phyloP scores from a whole-genome alignment of 768 basidiomycete species.

The Russula dissimulans region DNA sequence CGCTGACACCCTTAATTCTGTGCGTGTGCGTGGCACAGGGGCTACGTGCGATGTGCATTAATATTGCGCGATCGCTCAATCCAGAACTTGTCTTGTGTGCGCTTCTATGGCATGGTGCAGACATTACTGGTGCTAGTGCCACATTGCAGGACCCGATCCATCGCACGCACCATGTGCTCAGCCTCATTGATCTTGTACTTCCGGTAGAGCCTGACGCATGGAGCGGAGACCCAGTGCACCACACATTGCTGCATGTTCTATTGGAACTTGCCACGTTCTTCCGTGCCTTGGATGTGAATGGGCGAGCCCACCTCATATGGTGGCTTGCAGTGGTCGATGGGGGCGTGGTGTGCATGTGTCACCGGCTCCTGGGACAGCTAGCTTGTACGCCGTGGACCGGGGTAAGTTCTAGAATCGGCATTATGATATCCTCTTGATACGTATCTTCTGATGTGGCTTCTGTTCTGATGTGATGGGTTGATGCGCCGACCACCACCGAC shows the following conservation, averaged over 20 bases:
- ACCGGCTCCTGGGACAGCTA: no score
- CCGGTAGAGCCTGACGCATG: conserved; percentile 27
- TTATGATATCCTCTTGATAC: no score
- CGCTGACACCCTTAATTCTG: conserved; percentile 35
- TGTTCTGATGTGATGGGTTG: no score
- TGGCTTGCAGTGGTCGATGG: conserved; percentile 50
- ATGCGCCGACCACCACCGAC: no score
- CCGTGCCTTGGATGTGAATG: conserved; percentile 45
- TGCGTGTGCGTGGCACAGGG: conserved; percentile 35
- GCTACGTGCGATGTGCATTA: conserved; percentile 43
- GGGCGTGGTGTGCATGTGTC: conserved; percentile 44
- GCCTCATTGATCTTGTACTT: conserved; percentile 49
- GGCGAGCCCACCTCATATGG: conserved; percentile 37
- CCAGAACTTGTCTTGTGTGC: conserved; percentile 46
- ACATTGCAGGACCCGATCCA: conserved; percentile 43
- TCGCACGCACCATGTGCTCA: conserved; percentile 46
- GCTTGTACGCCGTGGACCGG: no score
- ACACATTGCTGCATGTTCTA: conserved; percentile 49
- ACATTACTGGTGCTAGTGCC: conserved; percentile 21
- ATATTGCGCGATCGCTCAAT: conserved; percentile 37
- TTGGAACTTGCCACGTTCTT: conserved; percentile 48
- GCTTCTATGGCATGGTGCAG: conserved; percentile 43
- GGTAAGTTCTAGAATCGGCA: no score
- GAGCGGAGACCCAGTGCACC: conserved; percentile 35
- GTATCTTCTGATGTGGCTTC: no score